Base-by-base conservation (phyloP, 768 basidiomycete genomes). In the Punctularia strigosozonata region DNA sequence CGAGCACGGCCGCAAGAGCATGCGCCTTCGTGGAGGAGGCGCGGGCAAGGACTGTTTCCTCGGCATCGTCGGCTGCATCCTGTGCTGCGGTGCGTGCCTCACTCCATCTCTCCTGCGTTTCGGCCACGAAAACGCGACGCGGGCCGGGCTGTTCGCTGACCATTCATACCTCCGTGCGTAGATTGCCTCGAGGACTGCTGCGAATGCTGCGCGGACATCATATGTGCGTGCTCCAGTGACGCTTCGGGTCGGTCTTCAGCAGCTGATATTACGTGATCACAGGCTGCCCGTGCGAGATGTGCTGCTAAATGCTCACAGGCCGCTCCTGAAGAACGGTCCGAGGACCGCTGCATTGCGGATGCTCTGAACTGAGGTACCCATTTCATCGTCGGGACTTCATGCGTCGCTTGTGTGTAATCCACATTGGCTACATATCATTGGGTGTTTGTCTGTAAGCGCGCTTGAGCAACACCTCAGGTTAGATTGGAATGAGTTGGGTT, bases 281-380 rank as follows among this genome's bases (percentile, higher is more conserved):
- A 83, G 80, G 80, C 58, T 84, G 80, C 66, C 81, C 81, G 6
- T 84, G 81, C 64, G 81, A 84, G 62, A 73, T 82, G 72, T 76
- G 73, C 55, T 82, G 79, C 54, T 78, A 63, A 63, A 33, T n/a
- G n/a, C n/a, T n/a, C n/a, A n/a, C n/a, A n/a, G n/a, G n/a, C n/a
- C n/a, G n/a, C n/a, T n/a, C n/a, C n/a, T n/a, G n/a, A n/a, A n/a
- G n/a, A n/a, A n/a, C n/a, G n/a, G n/a, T n/a, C n/a, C n/a, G n/a
- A n/a, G n/a, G n/a, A n/a, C n/a, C n/a, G n/a, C n/a, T n/a, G n/a
- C n/a, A n/a, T n/a, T n/a, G n/a, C n/a, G n/a, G n/a, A n/a, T n/a
- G n/a, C n/a, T n/a, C n/a, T n/a, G n/a, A n/a, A n/a, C n/a, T n/a
- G n/a, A n/a, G n/a, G n/a, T n/a, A n/a, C n/a, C n/a, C n/a, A n/a